Conservation (phyloP, 2,329 filamentous ascomycete species). For the Xylariaceae sp. region DNA sequence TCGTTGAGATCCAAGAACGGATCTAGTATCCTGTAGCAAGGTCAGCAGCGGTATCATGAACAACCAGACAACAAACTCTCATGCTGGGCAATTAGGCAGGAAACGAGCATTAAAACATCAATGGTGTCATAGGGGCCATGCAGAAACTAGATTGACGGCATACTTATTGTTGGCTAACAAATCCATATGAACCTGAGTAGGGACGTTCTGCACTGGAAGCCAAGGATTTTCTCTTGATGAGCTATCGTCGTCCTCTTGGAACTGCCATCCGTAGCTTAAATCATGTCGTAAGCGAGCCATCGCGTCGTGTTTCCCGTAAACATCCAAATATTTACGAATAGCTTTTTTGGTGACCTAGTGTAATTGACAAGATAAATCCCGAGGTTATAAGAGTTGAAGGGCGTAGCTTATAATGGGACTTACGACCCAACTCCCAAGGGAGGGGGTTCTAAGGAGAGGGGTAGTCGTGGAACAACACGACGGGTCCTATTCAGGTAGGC, state of each 20-base stretch:
- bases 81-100: background rate
- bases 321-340: background rate
- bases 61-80: background rate
- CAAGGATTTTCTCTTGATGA: slow-evolving; percentile 33
- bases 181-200: slow-evolving; percentile 49
- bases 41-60: slow-evolving; percentile 7
- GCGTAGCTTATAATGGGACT: too few species aligned
- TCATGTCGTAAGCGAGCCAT: slow-evolving; percentile 19
- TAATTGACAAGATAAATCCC: background rate
- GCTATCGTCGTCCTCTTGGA: slow-evolving; percentile 17
- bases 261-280: slow-evolving; percentile 21
- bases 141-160: background rate
- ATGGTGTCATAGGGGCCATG: too few species aligned
- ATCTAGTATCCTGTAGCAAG: slow-evolving; percentile 53
- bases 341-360: background rate
- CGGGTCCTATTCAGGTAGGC: slow-evolving; percentile 1
- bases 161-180: slow-evolving; percentile 47
- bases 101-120: too few species aligned
- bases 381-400: background rate
- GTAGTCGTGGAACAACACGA: slow-evolving; percentile 6
- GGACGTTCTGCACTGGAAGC: slow-evolving; percentile 45
- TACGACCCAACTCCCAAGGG: background rate
- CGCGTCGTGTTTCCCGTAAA: background rate
- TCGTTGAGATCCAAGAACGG: slow-evolving; percentile 69
- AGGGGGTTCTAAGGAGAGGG: slow-evolving; percentile 12